Evolutionary conservation across 352 stramenopile species (phyloP).

Genomic region (Phytophthora gonapodyides): DNA sequence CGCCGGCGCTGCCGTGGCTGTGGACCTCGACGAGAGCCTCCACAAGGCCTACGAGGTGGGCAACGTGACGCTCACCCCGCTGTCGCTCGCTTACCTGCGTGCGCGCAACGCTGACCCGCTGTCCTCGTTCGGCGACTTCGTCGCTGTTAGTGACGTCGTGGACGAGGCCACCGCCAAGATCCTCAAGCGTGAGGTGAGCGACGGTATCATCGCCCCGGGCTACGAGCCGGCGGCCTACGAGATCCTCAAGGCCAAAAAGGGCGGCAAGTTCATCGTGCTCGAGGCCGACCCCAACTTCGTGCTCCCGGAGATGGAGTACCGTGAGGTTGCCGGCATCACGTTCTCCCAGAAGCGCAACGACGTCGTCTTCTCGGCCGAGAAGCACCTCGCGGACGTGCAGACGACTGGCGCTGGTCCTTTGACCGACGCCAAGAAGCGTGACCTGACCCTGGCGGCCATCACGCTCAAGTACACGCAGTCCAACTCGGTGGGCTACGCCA

Average conservation of each 20-base stretch:
- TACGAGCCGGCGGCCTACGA: slow-evolving; percentile 98
- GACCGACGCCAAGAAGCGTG: slow-evolving; percentile 92
- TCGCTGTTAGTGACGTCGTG: slow-evolving; percentile 97
- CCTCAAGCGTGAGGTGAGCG: slow-evolving; percentile 98
- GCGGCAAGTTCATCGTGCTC: slow-evolving; percentile 99
- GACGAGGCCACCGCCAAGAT: slow-evolving; percentile 98
- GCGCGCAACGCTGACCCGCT: slow-evolving; percentile 99
- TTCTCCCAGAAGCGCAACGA: slow-evolving; percentile 99
- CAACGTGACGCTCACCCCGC: slow-evolving; percentile 91
- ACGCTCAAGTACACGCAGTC: slow-evolving; percentile 99
- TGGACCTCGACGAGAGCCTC: slow-evolving; percentile 95
- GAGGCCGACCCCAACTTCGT: slow-evolving; percentile 94
- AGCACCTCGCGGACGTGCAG: slow-evolving; percentile 94
- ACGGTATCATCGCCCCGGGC: slow-evolving; percentile 99
- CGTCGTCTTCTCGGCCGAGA: slow-evolving; percentile 90
- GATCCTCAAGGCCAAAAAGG: slow-evolving; percentile 99
- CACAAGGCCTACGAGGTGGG: slow-evolving; percentile 95
- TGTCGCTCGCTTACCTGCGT: slow-evolving; percentile 97
- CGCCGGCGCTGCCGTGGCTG: slow-evolving; percentile 95
- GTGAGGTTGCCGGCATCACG: slow-evolving; percentile 98
- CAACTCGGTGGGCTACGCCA: slow-evolving; percentile 99
- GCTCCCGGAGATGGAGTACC: slow-evolving; percentile 96
- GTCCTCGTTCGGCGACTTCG: slow-evolving; percentile 99
- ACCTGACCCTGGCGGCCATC: slow-evolving; percentile 99
- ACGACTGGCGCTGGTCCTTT: slow-evolving; percentile 89